These are phyloP conservation scores for Lipomyces sp. DNA, from an alignment of 805 yeast genomes.

Conservation along the genomic window DNA sequence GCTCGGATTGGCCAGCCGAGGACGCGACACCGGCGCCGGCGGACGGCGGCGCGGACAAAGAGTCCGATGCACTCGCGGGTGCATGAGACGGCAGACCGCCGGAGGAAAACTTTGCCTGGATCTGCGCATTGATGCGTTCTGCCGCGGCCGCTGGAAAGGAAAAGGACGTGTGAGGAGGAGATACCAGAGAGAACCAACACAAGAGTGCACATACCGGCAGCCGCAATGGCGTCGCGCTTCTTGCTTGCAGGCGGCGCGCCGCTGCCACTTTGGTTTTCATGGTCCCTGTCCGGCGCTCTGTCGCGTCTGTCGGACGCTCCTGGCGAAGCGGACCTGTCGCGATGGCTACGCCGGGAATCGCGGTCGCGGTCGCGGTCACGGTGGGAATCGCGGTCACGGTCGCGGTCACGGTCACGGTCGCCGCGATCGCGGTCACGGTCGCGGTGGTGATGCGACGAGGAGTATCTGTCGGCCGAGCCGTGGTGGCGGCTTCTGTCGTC, in stretches of 20 bases:
- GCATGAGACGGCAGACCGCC: conserved; percentile 3
- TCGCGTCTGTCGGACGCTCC: too few relatives aligned
- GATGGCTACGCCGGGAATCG: conserved; percentile 12
- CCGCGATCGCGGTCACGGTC: conserved; percentile 3
- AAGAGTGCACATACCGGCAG: conserved; percentile 22
- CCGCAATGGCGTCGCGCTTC: conserved; percentile 34
- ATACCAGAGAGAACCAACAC: too few relatives aligned
- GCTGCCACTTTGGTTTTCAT: neutral
- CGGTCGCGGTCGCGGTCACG: conserved; percentile 27
- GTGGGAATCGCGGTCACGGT: conserved; percentile 20
- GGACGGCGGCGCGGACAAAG: neutral
- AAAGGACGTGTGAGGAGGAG: neutral
- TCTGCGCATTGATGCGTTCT: conserved; percentile 37
- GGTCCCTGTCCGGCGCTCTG: neutral
- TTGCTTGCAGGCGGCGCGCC: too few relatives aligned
- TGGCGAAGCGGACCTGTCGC: neutral
- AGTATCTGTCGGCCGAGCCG: neutral
- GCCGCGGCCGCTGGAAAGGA: conserved; percentile 34
- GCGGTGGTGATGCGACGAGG: neutral
- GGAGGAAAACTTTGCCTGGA: conserved; percentile 19
- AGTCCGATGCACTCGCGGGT: neutral
- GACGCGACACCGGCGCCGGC: neutral
- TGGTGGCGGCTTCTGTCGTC: conserved; percentile 1
- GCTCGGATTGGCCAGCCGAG: conserved; percentile 4
- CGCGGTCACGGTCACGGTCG: conserved; percentile 18